These are phyloP conservation scores for Tylopilus microsporus DNA, from an alignment of 1,284 basidiomycete species.

Conservation along the genomic window DNA sequence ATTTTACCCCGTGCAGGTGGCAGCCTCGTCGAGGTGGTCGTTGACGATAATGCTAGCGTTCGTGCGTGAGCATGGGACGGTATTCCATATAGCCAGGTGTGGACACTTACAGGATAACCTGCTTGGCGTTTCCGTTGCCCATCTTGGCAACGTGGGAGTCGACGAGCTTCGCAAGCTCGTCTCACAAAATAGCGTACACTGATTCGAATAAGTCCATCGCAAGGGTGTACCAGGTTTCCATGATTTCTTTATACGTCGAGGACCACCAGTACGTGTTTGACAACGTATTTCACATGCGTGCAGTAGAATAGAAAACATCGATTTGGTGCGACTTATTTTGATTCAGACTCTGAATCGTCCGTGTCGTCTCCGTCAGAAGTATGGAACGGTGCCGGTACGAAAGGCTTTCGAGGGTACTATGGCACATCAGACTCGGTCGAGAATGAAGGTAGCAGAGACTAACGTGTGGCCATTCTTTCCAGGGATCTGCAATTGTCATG, in stretches of 20 bases:
- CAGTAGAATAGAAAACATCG: too few relatives aligned
- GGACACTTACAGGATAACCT: constrained; percentile 47
- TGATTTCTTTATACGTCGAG: neutral
- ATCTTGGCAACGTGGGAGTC: constrained; percentile 48
- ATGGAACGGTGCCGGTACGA: too few relatives aligned
- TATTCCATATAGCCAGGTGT: neutral
- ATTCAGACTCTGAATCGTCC: too few relatives aligned
- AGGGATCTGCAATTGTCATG: neutral
- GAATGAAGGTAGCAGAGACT: too few relatives aligned
- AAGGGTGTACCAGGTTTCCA: too few relatives aligned
- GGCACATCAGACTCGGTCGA: too few relatives aligned
- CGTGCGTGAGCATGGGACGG: neutral
- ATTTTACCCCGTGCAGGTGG: constrained; percentile 18
- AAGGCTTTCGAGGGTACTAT: too few relatives aligned
- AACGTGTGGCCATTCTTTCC: too few relatives aligned
- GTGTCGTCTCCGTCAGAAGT: too few relatives aligned
- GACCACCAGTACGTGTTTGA: too few relatives aligned
- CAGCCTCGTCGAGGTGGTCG: constrained; percentile 44
- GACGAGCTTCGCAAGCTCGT: constrained; percentile 42
- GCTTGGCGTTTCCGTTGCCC: constrained; percentile 49
- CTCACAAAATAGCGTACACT: constrained; percentile 38
- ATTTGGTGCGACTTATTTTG: too few relatives aligned
- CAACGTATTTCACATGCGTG: too few relatives aligned
- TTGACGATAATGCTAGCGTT: constrained; percentile 41
- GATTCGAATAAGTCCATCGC: constrained; percentile 41